A percentile compares a stretch with the other conserved stretches of the same genome.
These are phyloP conservation scores for Cucumis sativus DNA, from an alignment of 306 rosid genomes.

Conservation along the genomic window Cucumber_9930_V3 NC_026657.2:38324001-38324500, in stretches of 20 bases:
- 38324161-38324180: background rate
- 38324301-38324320: background rate
- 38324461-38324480: slow-evolving; percentile 1
- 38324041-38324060: background rate
- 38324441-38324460: background rate
- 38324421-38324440: background rate
- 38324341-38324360: background rate
- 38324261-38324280: background rate
- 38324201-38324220: background rate
- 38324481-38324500: slow-evolving; percentile 1
- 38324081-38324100: no score
- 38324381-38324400: no score
- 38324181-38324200: background rate
- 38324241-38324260: no score
- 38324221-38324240: background rate
- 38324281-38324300: background rate
- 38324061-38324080: no score
- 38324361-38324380: background rate
- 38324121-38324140: background rate
- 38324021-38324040: background rate
- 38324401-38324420: no score
- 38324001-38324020: background rate
- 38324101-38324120: background rate
- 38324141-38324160: background rate
- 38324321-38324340: background rate